Evolutionary conservation across 192 early-diverging fungal genomes (phyloP), one percentile per base, ranked within the genome.

Genomic region (Podila minutissima): DNA sequence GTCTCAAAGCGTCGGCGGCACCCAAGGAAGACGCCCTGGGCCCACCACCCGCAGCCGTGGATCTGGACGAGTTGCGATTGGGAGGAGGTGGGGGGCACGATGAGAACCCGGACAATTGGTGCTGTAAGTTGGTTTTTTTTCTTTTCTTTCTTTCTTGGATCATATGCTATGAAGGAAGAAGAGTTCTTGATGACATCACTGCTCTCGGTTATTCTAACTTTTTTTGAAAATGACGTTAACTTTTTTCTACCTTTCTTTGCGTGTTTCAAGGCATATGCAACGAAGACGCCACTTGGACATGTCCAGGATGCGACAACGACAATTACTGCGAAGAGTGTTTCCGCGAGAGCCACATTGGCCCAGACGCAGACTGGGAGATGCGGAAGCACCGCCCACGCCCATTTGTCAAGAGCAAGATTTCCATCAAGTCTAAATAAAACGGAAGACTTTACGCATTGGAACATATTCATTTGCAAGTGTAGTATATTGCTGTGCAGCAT

Each of bases 231-330:
- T 41, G 38, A 41, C 38, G 9, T 46, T 46, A 17, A 20, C 32
- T 31, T 61, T 60, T 60, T 20, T 41, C 13, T 61, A 62, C 32
- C n/a, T 48, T 29, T 35, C 32, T 41, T 64, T 35, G 33, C 33
- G 9, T 37, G 35, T 37, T 37, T 49, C 19, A 74, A 82, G 78
- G 78, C 58, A 83, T 92, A 15, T 92, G 91, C 71, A 89, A 88
- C 63, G 89, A 92, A 15, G 91, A 92, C 65, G 89, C 87, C 2
- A 85, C 82, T 8, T 73, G 90, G 64, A 69, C 64, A n/a, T 92
- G 91, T 79, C 66, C 71, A 33, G 87, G 86, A 20, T 92, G 91
- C 68, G 91, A 92, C 26, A 83, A 89, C 69, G 91, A 90, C 60
- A 46, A 85, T 48, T 92, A 90, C 46, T 92, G 89, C 50, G 57